These are phyloP conservation scores for Cercospora sojina DNA, from an alignment of 2,329 filamentous ascomycete species.

Conservation along the genomic window DNA sequence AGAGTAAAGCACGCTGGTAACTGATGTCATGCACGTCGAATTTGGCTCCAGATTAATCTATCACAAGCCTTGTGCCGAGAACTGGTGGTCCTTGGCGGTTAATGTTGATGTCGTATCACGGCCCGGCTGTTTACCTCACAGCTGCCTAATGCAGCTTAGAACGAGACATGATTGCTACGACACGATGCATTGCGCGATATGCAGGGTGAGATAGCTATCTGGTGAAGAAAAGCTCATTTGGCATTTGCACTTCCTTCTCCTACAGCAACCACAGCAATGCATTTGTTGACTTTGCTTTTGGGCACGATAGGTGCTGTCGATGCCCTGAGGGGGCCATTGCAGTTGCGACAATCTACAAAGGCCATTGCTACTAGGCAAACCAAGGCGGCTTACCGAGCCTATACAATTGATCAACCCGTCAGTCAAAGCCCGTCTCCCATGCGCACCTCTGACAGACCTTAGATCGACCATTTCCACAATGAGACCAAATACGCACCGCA, in stretches of 20 bases:
- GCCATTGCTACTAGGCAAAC: neutral
- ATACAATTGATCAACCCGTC: slow-evolving; percentile 14
- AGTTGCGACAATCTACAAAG: neutral
- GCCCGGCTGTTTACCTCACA: neutral
- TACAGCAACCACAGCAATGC: neutral
- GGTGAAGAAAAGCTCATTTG: neutral
- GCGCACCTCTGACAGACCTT: neutral
- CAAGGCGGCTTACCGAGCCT: neutral
- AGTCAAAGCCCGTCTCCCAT: neutral
- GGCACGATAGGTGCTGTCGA: neutral
- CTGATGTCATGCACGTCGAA: neutral
- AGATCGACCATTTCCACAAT: slow-evolving; percentile 79
- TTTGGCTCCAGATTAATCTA: neutral
- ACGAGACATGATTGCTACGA: neutral
- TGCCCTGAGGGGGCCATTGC: neutral
- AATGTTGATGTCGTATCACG: neutral
- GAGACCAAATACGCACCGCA: slow-evolving; percentile 75
- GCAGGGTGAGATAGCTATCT: neutral
- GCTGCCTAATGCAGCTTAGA: neutral
- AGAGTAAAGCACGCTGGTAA: neutral
- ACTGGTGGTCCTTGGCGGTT: neutral
- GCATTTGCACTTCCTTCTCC: neutral
- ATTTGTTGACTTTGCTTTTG: neutral
- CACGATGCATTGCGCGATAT: neutral
- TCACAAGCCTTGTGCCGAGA: slow-evolving; percentile 1